Conservation (phyloP, 2,329 filamentous ascomycete genomes). For the Celoporthe dispersa region DNA sequence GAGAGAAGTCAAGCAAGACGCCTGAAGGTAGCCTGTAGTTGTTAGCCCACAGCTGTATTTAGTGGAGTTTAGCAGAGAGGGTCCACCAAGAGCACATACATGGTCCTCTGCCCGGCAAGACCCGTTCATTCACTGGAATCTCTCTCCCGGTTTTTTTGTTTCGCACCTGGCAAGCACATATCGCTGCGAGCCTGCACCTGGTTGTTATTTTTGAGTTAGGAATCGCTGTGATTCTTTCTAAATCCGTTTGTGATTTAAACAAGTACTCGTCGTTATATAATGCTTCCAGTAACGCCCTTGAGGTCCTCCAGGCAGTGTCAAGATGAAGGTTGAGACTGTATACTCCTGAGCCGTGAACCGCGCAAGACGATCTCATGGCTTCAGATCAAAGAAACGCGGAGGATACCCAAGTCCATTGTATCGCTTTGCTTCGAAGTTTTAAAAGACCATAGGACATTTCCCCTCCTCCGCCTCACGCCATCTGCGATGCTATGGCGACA, state of each 20-base stretch:
- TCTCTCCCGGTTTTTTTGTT: too few species aligned
- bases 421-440: too few species aligned
- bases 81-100: too few species aligned
- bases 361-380: neutral
- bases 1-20: neutral
- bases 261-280: too few species aligned
- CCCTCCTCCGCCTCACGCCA: neutral
- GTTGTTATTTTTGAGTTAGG: too few species aligned
- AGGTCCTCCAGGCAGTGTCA: neutral
- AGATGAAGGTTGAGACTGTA: neutral
- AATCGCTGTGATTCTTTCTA: neutral
- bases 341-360: neutral
- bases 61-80: neutral
- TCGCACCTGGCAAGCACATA: too few species aligned
- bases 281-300: too few species aligned
- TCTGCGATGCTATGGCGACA: slow-evolving; percentile 12
- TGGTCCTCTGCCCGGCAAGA: neutral
- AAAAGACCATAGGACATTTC: neutral
- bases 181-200: neutral
- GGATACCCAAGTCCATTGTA: too few species aligned
- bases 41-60: neutral
- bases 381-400: neutral
- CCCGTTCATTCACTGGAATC: too few species aligned
- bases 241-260: neutral
- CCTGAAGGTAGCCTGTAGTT: neutral